phyloP scores from a whole-genome alignment of 2,329 filamentous ascomycete species.

The Pseudocercospora ulei region DNA sequence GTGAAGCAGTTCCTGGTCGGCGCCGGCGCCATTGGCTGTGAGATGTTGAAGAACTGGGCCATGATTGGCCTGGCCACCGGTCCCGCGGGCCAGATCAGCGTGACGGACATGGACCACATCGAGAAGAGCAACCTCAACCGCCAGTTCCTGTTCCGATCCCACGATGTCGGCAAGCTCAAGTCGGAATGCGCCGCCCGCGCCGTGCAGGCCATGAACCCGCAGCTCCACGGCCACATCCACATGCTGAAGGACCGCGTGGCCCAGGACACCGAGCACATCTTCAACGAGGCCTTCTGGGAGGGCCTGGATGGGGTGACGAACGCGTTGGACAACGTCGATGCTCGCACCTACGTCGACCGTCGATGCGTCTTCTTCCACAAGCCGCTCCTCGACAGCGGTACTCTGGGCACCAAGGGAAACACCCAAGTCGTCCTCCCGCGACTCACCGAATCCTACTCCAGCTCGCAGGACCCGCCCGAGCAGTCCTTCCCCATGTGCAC shows the following conservation, averaged over 20 bases:
- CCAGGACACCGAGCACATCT: conserved; percentile 81
- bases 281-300: conserved; percentile 89
- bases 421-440: conserved; percentile 88
- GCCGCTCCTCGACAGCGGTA: conserved; percentile 89
- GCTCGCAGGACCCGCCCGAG: conserved; percentile 92
- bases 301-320: conserved; percentile 86
- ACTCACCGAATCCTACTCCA: conserved; percentile 93
- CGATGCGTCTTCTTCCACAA: conserved; percentile 98
- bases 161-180: conserved; percentile 93
- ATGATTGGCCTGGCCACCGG: conserved; percentile 93
- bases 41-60: conserved; percentile 99
- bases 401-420: conserved; percentile 97
- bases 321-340: conserved; percentile 93
- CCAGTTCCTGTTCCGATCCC: conserved; percentile 87
- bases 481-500: conserved; percentile 99
- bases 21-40: conserved; percentile 92
- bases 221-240: conserved; percentile 74
- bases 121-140: conserved; percentile 98
- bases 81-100: conserved; percentile 74
- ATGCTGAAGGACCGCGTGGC: conserved; percentile 84
- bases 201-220: conserved; percentile 92
- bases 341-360: conserved; percentile 88
- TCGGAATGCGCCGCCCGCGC: conserved; percentile 84
- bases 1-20: conserved; percentile 89
- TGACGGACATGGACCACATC: conserved; percentile 97